Percentiles rank a stretch among this genome's conserved stretches.
phyloP scores from a whole-genome alignment of 148 eudicot species.

The Silene conica region DNA sequence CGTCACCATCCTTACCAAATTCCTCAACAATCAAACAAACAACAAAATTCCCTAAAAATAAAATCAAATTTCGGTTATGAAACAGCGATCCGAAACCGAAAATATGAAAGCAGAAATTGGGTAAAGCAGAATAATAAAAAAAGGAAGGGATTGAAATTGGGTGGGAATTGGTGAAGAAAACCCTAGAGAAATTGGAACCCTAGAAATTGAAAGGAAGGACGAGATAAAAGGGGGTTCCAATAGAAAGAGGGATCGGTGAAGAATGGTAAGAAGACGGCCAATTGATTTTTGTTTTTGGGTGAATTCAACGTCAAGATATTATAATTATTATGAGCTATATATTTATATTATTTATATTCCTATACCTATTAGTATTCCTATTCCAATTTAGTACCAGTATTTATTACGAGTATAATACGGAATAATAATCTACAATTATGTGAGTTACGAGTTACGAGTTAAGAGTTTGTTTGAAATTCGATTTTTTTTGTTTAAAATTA shows the following conservation, averaged over 20 bases:
- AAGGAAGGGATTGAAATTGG: not conserved
- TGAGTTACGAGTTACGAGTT: no score
- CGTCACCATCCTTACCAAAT: conserved; percentile 29
- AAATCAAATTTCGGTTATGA: not conserved
- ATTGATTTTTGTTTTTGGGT: not conserved
- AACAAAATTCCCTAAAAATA: not conserved
- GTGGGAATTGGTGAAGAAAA: no score
- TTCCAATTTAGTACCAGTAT: no score
- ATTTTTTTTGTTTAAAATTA: no score
- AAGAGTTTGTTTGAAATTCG: no score
- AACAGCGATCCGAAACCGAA: not conserved
- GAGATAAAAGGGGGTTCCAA: conserved; percentile 21
- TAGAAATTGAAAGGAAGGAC: conserved; percentile 27
- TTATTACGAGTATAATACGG: no score
- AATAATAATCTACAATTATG: no score
- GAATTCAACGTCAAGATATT: no score
- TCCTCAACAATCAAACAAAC: not conserved
- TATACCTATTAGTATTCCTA: no score
- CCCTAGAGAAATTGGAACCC: conserved; percentile 13
- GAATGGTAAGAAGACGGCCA: not conserved
- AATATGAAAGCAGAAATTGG: not conserved
- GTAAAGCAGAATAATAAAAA: not conserved
- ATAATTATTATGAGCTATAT: no score
- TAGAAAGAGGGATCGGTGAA: not conserved
- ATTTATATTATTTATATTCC: no score